phyloP scores from a whole-genome alignment of 257 asterid genomes.

The Salvia hispanica region DNA sequence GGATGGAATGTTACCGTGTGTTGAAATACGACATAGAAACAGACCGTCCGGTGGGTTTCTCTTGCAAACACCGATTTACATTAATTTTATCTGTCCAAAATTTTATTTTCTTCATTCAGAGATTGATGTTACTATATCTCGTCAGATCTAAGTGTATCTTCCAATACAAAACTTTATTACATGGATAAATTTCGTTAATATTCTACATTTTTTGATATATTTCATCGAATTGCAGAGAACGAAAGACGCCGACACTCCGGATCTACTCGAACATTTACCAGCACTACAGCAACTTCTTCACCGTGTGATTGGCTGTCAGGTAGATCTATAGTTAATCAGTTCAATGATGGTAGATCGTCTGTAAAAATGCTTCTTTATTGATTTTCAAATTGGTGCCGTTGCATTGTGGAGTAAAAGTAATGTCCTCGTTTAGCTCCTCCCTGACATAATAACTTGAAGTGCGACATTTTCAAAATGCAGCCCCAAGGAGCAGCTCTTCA shows the following conservation, averaged over 20 bases:
- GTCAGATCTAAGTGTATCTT: too few relatives aligned
- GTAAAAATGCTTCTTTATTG: neutral
- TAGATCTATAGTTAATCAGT: constrained; percentile 35
- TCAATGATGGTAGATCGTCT: constrained; percentile 8
- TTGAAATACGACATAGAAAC: constrained; percentile 83
- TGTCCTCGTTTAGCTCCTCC: neutral
- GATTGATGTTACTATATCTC: too few relatives aligned
- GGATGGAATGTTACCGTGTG: constrained; percentile 88
- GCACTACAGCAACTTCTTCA: constrained; percentile 82
- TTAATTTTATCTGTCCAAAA: neutral
- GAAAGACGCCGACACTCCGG: constrained; percentile 80
- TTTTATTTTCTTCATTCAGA: too few relatives aligned
- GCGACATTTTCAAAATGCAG: constrained; percentile 51
- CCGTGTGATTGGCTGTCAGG: constrained; percentile 93
- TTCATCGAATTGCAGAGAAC: constrained; percentile 62
- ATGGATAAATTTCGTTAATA: neutral
- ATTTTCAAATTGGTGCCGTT: neutral
- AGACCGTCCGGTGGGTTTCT: constrained; percentile 60
- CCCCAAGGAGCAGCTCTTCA: constrained; percentile 97
- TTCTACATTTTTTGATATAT: neutral
- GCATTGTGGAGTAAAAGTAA: neutral
- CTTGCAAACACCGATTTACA: neutral
- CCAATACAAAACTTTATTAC: neutral
- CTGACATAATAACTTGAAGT: constrained; percentile 18
- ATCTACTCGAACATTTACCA: constrained; percentile 81